phyloP scores from a whole-genome alignment of 163 green algal genomes.

The Scenedesmus sp. region DNA sequence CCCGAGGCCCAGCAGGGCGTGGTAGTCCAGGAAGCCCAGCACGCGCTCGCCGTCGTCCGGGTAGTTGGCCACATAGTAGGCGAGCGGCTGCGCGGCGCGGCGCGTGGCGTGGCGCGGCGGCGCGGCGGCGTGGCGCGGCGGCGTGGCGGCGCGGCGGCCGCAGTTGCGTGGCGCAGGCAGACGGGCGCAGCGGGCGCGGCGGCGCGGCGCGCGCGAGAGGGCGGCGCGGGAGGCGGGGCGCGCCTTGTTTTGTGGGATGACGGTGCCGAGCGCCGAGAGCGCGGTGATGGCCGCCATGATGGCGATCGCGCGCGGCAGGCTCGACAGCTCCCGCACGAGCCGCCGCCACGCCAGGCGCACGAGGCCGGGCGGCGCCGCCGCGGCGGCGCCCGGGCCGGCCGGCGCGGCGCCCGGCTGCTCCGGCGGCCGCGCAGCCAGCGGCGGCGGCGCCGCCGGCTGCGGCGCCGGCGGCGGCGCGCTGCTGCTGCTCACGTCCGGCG shows the following conservation, averaged over 20 bases:
- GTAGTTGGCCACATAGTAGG: slow-evolving; percentile 93
- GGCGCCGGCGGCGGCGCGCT: background rate
- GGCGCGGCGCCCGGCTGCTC: no score
- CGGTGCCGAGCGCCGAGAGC: slow-evolving; percentile 89
- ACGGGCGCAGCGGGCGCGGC: no score
- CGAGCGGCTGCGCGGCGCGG: slow-evolving; percentile 58
- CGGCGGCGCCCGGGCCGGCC: background rate
- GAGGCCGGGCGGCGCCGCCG: background rate
- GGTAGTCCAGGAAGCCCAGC: slow-evolving; percentile 87
- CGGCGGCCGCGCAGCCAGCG: no score
- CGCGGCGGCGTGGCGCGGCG: no score
- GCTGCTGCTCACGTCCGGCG: slow-evolving; percentile 18
- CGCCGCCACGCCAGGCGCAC: slow-evolving; percentile 19
- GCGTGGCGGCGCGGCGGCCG: no score
- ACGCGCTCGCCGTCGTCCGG: slow-evolving; percentile 70
- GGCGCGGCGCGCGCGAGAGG: background rate
- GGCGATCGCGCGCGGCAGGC: slow-evolving; percentile 84
- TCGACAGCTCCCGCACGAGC: slow-evolving; percentile 74
- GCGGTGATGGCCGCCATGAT: slow-evolving; percentile 83
- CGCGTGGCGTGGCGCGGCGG: no score
- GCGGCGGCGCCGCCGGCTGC: background rate
- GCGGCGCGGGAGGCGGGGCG: background rate
- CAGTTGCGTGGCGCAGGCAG: background rate
- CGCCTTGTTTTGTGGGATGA: slow-evolving; percentile 94
- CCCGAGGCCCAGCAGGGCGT: slow-evolving; percentile 79